phyloP scores from a whole-genome alignment of 352 stramenopile genomes.

The Elongisporangium anandrum region DNA sequence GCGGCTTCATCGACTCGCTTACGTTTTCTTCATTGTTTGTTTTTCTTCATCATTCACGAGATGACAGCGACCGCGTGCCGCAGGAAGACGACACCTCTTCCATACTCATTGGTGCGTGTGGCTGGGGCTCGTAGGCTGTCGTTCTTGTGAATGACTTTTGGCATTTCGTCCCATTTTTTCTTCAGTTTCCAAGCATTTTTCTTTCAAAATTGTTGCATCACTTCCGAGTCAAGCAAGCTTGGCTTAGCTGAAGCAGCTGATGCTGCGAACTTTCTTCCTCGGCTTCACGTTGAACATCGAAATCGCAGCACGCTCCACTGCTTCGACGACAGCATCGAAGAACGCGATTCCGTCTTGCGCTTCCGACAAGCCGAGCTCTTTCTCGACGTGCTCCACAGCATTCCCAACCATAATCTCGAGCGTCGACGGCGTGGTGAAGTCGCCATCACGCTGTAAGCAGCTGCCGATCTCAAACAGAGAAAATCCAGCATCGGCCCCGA shows the following conservation, averaged over 20 bases:
- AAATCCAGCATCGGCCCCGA: constrained; percentile 70
- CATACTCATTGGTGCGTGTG: not conserved
- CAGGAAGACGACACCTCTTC: not conserved
- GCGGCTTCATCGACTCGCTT: not conserved
- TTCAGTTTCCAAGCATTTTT: not conserved
- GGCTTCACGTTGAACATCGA: constrained; percentile 57
- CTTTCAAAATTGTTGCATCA: not conserved
- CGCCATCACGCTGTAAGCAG: constrained; percentile 74
- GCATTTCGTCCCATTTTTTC: not conserved
- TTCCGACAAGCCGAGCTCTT: constrained; percentile 23
- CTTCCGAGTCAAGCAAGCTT: not conserved
- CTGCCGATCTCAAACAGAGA: constrained; percentile 84
- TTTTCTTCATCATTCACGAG: not conserved
- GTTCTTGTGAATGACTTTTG: not conserved
- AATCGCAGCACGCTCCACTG: constrained; percentile 28
- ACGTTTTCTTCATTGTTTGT: not conserved
- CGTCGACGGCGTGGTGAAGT: constrained; percentile 71
- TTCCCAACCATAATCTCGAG: constrained; percentile 67
- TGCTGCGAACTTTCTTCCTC: constrained; percentile 87
- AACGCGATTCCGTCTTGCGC: constrained; percentile 30
- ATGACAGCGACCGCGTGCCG: not conserved
- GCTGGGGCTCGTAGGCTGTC: constrained; percentile 1
- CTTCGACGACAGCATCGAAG: constrained; percentile 51
- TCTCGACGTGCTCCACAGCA: constrained; percentile 28
- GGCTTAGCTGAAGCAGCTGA: constrained; percentile 77